Evolutionary conservation across 108 stramenopile genomes (phyloP).

Genomic region (Poteriospumella lacustris): DNA sequence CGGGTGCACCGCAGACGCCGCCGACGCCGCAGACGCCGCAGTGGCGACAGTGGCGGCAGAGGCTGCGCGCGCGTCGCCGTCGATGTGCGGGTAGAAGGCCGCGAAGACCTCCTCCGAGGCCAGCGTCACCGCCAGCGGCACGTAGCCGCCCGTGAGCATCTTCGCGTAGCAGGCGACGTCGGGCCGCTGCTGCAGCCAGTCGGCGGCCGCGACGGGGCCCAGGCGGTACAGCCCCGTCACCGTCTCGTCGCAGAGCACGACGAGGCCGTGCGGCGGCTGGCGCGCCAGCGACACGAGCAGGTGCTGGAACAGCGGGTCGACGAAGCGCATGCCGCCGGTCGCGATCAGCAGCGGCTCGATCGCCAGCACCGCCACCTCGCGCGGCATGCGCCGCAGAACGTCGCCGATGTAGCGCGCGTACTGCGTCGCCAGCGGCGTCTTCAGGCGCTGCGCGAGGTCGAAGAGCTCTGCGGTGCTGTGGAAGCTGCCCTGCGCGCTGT

Average conservation of each 20-base stretch:
- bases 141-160: slow-evolving; percentile 44
- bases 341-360: slow-evolving; percentile 45
- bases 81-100: slow-evolving; percentile 33
- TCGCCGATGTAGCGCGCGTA: not conserved
- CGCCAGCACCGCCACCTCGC: slow-evolving; percentile 34
- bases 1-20: not conserved
- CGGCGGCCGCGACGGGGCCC: slow-evolving; percentile 32
- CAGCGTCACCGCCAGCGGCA: slow-evolving; percentile 37
- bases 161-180: slow-evolving; percentile 48
- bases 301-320: slow-evolving; percentile 49
- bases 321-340: slow-evolving; percentile 41
- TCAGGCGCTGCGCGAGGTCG: not conserved
- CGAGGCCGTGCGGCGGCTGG: slow-evolving; percentile 31
- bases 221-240: slow-evolving; percentile 46
- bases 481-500: too few species aligned
- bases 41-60: not conserved
- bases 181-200: slow-evolving; percentile 33
- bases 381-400: not conserved
- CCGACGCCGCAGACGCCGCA: not conserved
- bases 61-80: not conserved
- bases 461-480: not conserved
- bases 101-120: slow-evolving; percentile 40
- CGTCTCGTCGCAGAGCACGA: slow-evolving; percentile 44
- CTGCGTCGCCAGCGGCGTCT: not conserved
- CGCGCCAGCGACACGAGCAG: slow-evolving; percentile 33